Evolutionary conservation across 345 rosid genomes (phyloP), one percentile per base, ranked within the genome.

Genomic region (Moringa oleifera): DNA sequence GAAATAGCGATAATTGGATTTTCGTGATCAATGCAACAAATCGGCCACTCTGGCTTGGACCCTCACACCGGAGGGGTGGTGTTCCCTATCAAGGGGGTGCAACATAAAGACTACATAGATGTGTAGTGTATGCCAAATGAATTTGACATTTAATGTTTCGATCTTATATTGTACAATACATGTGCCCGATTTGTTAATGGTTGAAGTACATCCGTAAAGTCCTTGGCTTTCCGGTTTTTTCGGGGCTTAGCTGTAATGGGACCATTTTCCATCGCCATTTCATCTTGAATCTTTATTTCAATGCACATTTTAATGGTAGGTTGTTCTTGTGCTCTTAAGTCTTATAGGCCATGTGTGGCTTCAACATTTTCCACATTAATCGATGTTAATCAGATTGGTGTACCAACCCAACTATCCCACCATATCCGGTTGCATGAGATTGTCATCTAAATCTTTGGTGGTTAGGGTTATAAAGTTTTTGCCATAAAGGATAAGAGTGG

Each of bases 41-140:
- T 41, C 58, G 51, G 57, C 63, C 68, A 66, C 63, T 28, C 71
- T 66, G 71, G 64, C 59, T 21, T 61, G 71, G 67, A 51, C 71
- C 71, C 71, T 45, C 4, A n/a, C n/a, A n/a, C 16, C 7, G 2
- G 46, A 1, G 5, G n/a, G 19, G 37, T 53, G 31, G 18, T 53
- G 69, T 47, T 17, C 59, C 73, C 60, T 57, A n/a, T 16, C 13
- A 3, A 2, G 24, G 37, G 51, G 7, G 51, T 25, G 20, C 53
- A 56, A 8, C 19, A 17, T 53, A 45, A 41, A 20, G 22, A 31
- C 23, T 25, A 58, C 18, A 37, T 31, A 57, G 19, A 37, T 56
- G 61, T 50, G 41, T 23, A 59, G n/a, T n/a, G 64, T 21, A 25
- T 56, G 62, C 55, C 58, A 56, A 50, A 33, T 55, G 23, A 62